Evolutionary conservation across 805 yeast genomes (phyloP).

Genomic region (Kazachstania martiniae): DNA sequence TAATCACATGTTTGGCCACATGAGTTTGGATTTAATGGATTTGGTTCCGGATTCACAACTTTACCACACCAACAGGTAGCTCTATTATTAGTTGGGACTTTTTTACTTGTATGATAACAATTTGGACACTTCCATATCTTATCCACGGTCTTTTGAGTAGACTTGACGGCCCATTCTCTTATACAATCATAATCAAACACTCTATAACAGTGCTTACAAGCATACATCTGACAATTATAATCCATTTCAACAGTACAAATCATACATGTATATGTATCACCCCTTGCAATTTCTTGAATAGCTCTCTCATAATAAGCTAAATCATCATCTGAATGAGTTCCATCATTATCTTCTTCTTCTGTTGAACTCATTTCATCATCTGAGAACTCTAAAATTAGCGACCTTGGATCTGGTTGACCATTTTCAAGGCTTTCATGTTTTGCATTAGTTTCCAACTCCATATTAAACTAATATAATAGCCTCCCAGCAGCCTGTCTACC

Average conservation of each 20-base stretch:
- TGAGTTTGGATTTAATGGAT: conserved; percentile 61
- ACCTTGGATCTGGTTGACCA: conserved; percentile 2
- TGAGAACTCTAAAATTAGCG: conserved; percentile 7
- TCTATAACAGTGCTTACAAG: conserved; percentile 66
- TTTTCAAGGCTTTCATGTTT: too few relatives aligned
- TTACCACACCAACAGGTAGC: conserved; percentile 81
- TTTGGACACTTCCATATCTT: conserved; percentile 82
- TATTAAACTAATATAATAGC: too few relatives aligned
- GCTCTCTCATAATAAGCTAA: conserved; percentile 25
- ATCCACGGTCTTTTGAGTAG: conserved; percentile 50
- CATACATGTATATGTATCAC: conserved; percentile 70
- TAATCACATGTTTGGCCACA: conserved; percentile 78
- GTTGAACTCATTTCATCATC: conserved; percentile 5
- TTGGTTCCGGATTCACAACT: conserved; percentile 49
- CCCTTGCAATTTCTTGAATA: conserved; percentile 24
- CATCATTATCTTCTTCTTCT: conserved; percentile 4
- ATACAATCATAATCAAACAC: conserved; percentile 84
- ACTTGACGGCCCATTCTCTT: conserved; percentile 74
- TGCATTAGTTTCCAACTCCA: too few relatives aligned
- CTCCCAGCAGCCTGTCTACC: too few relatives aligned
- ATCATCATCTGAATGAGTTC: conserved; percentile 10
- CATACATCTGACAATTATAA: conserved; percentile 57
- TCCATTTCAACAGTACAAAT: conserved; percentile 82
- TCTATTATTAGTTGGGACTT: conserved; percentile 42
- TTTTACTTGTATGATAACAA: conserved; percentile 34